Evolutionary conservation across 2,329 filamentous ascomycete genomes (phyloP).

Genomic region (Aureobasidium sp.): DNA sequence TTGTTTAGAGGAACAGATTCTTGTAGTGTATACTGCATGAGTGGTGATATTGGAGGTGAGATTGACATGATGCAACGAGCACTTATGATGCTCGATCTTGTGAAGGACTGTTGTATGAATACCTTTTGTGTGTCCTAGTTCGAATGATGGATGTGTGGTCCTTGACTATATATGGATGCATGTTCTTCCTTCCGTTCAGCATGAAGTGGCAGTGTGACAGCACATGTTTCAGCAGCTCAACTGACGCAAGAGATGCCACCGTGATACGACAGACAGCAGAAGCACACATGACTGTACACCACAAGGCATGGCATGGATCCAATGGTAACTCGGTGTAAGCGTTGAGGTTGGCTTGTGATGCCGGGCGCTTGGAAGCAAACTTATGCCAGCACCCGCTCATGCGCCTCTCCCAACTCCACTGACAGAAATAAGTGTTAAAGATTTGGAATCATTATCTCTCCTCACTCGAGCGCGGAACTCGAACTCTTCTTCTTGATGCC

Average conservation of each 20-base stretch:
- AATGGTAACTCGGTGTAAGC: background rate
- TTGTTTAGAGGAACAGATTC: background rate
- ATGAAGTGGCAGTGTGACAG: background rate
- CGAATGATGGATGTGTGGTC: too few species aligned
- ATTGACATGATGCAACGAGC: background rate
- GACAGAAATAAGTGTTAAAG: background rate
- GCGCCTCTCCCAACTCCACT: background rate
- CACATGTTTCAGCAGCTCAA: background rate
- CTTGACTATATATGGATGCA: background rate
- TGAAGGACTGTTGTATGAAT: too few species aligned
- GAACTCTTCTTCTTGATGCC: slow-evolving; percentile 4
- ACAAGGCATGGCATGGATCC: too few species aligned
- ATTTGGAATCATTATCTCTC: background rate
- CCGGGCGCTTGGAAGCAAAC: background rate
- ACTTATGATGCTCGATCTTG: background rate
- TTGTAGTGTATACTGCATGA: background rate
- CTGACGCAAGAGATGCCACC: background rate
- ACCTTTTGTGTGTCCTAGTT: background rate
- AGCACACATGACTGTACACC: background rate
- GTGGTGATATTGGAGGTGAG: background rate
- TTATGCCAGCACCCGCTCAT: background rate
- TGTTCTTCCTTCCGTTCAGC: background rate
- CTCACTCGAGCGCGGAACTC: slow-evolving; percentile 3
- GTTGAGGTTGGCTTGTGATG: background rate
- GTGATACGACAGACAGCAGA: background rate